A percentile compares a stretch with the other conserved stretches of the same genome.
phyloP scores from a whole-genome alignment of 768 basidiomycete species.

The Suillus placidus region DNA sequence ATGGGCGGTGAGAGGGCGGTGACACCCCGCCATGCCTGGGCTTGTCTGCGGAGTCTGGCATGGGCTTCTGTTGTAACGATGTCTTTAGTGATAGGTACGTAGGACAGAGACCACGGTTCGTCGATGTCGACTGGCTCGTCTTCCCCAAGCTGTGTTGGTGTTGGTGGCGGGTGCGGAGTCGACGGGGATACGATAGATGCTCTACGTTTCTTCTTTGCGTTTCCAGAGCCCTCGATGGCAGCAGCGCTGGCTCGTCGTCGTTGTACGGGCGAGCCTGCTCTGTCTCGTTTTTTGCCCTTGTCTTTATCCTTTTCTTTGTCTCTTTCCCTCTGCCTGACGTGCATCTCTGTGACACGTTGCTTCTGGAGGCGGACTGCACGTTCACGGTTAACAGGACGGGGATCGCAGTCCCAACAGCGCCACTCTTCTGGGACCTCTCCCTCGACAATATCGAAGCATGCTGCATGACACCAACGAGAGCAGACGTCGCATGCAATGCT shows the following conservation, averaged over 20 bases:
- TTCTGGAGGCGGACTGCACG: conserved; percentile 48
- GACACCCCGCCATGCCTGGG: conserved; percentile 67
- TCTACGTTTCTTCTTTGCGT: conserved; percentile 41
- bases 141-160: conserved; percentile 27
- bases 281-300: conserved; percentile 29
- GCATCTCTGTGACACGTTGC: neutral
- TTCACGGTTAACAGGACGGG: conserved; percentile 45
- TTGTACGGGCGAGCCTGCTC: conserved; percentile 26
- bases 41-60: conserved; percentile 56
- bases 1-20: conserved; percentile 48
- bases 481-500: conserved; percentile 86
- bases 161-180: neutral
- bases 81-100: conserved; percentile 51
- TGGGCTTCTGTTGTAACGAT: conserved; percentile 46
- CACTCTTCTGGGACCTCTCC: conserved; percentile 73
- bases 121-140: conserved; percentile 56
- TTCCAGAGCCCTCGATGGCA: conserved; percentile 35
- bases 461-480: conserved; percentile 81
- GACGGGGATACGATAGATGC: conserved; percentile 29
- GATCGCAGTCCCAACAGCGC: conserved; percentile 71
- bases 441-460: conserved; percentile 68
- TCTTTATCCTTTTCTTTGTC: conserved; percentile 37
- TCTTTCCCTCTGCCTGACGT: conserved; percentile 21
- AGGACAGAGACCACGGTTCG: conserved; percentile 47
- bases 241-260: conserved; percentile 38